Conservation (phyloP, 2,329 filamentous ascomycete species). For the Curvularia eragrostidis region DNA sequence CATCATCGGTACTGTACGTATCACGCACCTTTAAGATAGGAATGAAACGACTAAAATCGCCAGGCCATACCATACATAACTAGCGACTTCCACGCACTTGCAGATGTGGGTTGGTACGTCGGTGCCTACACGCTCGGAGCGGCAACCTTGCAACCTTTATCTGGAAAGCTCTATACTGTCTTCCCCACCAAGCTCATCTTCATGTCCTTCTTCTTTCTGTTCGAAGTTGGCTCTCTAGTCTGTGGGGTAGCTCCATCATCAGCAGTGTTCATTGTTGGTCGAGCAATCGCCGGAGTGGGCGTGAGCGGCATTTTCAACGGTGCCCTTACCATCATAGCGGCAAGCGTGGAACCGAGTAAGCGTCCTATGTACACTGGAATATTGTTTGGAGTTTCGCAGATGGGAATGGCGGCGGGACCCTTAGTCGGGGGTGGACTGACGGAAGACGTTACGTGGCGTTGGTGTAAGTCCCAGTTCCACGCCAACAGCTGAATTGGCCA, state of each 20-base stretch:
- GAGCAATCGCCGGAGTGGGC: no score
- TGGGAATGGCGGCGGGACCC: slow-evolving; percentile 50
- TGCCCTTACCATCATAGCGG: no score
- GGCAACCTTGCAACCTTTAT: slow-evolving; percentile 31
- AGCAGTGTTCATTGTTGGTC: neutral
- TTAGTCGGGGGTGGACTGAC: slow-evolving; percentile 54
- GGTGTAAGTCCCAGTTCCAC: slow-evolving; percentile 38
- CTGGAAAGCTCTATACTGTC: slow-evolving; percentile 33
- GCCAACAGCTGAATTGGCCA: neutral
- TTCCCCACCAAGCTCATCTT: slow-evolving; percentile 32
- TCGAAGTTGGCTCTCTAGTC: neutral
- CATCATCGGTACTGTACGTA: neutral
- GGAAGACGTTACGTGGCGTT: slow-evolving; percentile 50
- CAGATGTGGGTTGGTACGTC: neutral
- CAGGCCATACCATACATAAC: neutral
- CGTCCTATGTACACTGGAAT: slow-evolving; percentile 11
- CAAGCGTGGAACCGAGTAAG: neutral
- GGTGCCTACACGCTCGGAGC: neutral
- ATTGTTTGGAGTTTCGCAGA: slow-evolving; percentile 40
- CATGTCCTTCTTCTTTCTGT: slow-evolving; percentile 22
- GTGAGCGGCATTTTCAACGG: no score
- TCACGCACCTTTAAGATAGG: neutral
- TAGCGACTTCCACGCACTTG: neutral
- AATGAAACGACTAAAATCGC: neutral
- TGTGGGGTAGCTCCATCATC: neutral